These are phyloP conservation scores for Vitis hybrid DNA, from an alignment of 177 flowering plant genomes.

Conservation along the genomic window DNA sequence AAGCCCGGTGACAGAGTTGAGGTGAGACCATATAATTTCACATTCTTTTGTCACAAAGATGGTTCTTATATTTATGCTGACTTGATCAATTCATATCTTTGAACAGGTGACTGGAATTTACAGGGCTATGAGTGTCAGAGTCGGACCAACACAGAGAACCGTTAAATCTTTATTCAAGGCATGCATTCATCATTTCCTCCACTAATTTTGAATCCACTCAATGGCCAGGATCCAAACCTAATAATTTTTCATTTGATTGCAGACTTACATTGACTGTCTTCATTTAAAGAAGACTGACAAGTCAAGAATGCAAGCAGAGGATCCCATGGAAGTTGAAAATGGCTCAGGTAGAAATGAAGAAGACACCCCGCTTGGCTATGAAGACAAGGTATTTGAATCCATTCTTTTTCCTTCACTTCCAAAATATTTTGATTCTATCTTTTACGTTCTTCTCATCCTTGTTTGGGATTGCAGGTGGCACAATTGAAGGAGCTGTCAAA, in stretches of 20 bases:
- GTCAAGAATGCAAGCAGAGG: conserved; percentile 80
- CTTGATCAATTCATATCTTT: conserved; percentile 6
- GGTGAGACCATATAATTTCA: conserved; percentile 38
- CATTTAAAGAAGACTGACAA: conserved; percentile 86
- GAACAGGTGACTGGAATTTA: conserved; percentile 90
- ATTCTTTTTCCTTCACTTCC: background rate
- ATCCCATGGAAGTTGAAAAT: conserved; percentile 64
- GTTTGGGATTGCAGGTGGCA: conserved; percentile 54
- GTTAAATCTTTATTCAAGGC: conserved; percentile 95
- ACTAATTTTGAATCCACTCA: background rate
- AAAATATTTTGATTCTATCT: background rate
- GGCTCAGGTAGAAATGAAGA: conserved; percentile 32
- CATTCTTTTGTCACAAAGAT: background rate
- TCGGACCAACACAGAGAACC: conserved; percentile 87
- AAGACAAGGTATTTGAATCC: conserved; percentile 39
- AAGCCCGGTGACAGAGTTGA: conserved; percentile 98
- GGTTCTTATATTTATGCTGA: conserved; percentile 2
- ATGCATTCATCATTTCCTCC: conserved; percentile 12
- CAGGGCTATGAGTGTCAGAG: conserved; percentile 97
- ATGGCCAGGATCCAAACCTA: background rate
- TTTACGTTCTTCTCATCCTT: background rate
- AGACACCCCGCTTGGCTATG: conserved; percentile 42
- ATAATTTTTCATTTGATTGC: conserved; percentile 20
- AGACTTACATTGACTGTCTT: conserved; percentile 97
- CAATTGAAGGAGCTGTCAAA: conserved; percentile 73